Conservation (phyloP, 495 filamentous ascomycete species). For the Aspergillus asperescens region DNA sequence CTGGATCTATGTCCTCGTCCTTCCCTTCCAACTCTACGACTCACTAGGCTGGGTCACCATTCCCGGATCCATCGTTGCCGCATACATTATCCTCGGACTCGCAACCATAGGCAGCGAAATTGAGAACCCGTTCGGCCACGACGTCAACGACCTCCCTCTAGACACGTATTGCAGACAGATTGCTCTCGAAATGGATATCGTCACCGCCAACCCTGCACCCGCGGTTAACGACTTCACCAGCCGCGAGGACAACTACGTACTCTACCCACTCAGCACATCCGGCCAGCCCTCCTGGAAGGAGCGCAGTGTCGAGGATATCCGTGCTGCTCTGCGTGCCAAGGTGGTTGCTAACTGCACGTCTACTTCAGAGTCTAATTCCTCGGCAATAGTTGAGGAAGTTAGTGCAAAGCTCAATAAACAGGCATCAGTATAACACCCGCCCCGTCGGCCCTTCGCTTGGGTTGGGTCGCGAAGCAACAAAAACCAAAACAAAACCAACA, state of each 20-base stretch:
- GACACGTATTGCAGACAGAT: conserved; percentile 72
- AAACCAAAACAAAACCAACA: conserved; percentile 1
- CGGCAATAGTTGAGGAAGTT: conserved; percentile 19
- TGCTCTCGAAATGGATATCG: conserved; percentile 65
- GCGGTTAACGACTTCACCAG: conserved; percentile 53
- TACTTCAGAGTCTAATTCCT: conserved; percentile 20
- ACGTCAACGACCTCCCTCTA: conserved; percentile 81
- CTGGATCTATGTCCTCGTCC: conserved; percentile 76
- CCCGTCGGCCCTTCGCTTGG: too few relatives aligned
- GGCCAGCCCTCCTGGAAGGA: conserved; percentile 57
- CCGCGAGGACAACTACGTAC: conserved; percentile 54
- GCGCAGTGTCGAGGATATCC: conserved; percentile 55
- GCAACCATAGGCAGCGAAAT: conserved; percentile 80
- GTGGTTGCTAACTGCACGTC: conserved; percentile 27
- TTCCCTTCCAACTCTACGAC: conserved; percentile 75
- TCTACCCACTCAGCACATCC: conserved; percentile 60
- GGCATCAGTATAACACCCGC: neutral
- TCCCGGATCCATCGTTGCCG: conserved; percentile 72
- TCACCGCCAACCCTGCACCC: conserved; percentile 55
- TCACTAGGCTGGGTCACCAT: conserved; percentile 71
- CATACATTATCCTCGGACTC: conserved; percentile 88
- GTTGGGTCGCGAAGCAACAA: too few relatives aligned
- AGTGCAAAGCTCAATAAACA: conserved; percentile 21
- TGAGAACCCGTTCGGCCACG: conserved; percentile 83
- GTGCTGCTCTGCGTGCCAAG: conserved; percentile 47